Percentiles rank a stretch among this genome's conserved stretches.
phyloP scores from a whole-genome alignment of 2,329 filamentous ascomycete genomes.

The Lachnellula subtilissima region DNA sequence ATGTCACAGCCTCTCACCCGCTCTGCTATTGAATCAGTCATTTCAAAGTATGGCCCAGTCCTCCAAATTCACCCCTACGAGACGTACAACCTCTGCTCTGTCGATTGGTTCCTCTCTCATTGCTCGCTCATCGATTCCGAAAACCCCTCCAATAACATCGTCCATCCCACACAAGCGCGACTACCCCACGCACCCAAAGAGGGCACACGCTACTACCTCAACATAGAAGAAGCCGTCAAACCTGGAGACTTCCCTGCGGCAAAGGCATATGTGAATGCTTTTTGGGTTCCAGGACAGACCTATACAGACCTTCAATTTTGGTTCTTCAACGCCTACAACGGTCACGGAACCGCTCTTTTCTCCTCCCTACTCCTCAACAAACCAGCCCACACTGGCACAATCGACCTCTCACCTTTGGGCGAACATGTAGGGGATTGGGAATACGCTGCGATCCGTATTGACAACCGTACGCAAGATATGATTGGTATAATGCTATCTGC shows the following conservation, averaged over 20 bases:
- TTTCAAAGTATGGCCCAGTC: conserved; percentile 17
- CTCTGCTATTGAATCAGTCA: conserved; percentile 15
- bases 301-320: conserved; percentile 25
- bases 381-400: conserved; percentile 10
- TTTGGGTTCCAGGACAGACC: conserved; percentile 11
- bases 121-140: conserved; percentile 17
- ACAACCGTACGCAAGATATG: conserved; percentile 19
- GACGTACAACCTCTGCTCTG: conserved; percentile 16
- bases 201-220: conserved; percentile 18
- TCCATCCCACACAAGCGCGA: conserved; percentile 15
- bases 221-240: conserved; percentile 16
- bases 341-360: conserved; percentile 17
- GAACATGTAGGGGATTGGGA: conserved; percentile 23
- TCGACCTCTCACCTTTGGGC: conserved; percentile 19
- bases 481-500: conserved; percentile 16
- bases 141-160: conserved; percentile 7
- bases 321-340: conserved; percentile 21
- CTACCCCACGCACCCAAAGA: conserved; percentile 17
- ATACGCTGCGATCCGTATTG: conserved; percentile 17
- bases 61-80: conserved; percentile 18
- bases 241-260: conserved; percentile 16
- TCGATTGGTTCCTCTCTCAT: conserved; percentile 20
- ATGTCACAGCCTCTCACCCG: conserved; percentile 12
- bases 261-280: conserved; percentile 20
- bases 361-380: conserved; percentile 13